phyloP scores from a whole-genome alignment of 192 early-diverging fungal species.

The Haplosporangium gracile region DNA sequence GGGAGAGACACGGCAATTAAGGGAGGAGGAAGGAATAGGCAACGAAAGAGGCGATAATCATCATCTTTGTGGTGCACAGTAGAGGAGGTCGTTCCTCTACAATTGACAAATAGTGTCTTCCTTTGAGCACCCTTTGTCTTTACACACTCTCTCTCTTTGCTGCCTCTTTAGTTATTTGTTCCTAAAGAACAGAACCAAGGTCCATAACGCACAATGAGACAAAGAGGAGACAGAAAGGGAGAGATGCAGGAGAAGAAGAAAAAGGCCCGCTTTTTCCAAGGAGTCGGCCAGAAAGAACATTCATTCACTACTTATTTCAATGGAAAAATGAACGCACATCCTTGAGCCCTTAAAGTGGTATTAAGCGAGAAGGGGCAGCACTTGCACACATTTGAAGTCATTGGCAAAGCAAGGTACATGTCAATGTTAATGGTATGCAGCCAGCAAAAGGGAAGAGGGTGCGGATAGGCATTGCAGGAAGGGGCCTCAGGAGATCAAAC shows the following conservation, averaged over 20 bases:
- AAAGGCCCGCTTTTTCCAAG: background rate
- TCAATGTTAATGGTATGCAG: background rate
- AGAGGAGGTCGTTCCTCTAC: conserved; percentile 35
- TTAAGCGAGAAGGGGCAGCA: background rate
- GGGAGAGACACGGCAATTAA: background rate
- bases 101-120: background rate
- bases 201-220: conserved; percentile 7
- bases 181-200: background rate
- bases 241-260: conserved; percentile 1
- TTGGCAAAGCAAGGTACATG: background rate
- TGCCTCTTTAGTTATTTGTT: background rate
- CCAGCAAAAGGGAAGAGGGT: background rate
- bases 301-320: background rate
- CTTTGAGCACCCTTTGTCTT: background rate
- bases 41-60: conserved; percentile 17
- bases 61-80: conserved; percentile 9
- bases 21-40: conserved; percentile 38
- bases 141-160: background rate
- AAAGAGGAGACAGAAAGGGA: conserved; percentile 7
- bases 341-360: background rate
- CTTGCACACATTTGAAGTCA: background rate
- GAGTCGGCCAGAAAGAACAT: background rate
- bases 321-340: background rate
- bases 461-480: background rate
- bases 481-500: background rate